Conservation (phyloP, 805 yeast species). For the Wickerhamiella domercqiae region DNA sequence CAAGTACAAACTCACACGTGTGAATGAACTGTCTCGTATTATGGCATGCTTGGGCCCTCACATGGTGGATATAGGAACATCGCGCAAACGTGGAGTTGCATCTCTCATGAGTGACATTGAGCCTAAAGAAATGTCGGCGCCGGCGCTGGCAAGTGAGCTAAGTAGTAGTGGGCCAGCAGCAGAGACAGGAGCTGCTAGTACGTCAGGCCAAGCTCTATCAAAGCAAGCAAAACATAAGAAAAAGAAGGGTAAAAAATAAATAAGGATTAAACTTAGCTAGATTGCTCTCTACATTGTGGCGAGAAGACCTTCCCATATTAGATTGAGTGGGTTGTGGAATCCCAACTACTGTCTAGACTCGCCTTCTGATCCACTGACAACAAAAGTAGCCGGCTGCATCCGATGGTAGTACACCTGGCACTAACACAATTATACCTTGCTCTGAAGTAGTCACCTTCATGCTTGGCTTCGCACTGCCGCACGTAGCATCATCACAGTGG, state of each 20-base stretch:
- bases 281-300: too few species aligned
- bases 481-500: too few species aligned
- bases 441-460: too few species aligned
- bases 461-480: too few species aligned
- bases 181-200: not conserved
- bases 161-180: constrained; percentile 1
- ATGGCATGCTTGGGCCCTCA: constrained; percentile 51
- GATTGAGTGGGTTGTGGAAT: too few species aligned
- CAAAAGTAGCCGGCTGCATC: too few species aligned
- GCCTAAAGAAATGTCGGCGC: constrained; percentile 10
- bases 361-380: too few species aligned
- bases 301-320: too few species aligned
- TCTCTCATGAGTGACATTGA: constrained; percentile 20
- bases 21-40: constrained; percentile 60
- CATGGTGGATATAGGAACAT: constrained; percentile 16
- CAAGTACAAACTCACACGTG: constrained; percentile 40
- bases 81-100: constrained; percentile 20
- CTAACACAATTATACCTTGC: too few species aligned
- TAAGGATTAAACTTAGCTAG: not conserved
- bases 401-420: too few species aligned
- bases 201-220: constrained; percentile 7
- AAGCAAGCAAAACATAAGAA: constrained; percentile 5
- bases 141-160: not conserved
- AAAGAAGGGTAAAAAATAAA: constrained; percentile 9
- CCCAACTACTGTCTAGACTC: too few species aligned